Evolutionary conservation across 2,329 filamentous ascomycete species (phyloP), one percentile per base, ranked within the genome.

Genomic region (Cordyceps farinosa): DNA sequence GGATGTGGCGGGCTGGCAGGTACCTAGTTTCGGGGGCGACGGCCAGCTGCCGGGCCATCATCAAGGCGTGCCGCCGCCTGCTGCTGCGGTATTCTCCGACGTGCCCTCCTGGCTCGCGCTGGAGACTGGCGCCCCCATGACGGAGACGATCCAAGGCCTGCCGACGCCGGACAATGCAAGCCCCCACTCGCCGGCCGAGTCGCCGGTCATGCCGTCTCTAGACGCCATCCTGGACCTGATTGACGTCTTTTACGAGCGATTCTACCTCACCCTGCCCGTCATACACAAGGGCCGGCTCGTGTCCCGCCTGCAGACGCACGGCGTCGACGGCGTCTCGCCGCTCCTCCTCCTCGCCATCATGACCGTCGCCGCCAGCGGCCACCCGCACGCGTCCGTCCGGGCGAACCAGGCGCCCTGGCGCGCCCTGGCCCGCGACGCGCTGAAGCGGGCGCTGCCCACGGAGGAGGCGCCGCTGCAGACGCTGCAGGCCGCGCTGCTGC

Each of bases 191-290:
- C 38, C 40, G 1, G 5, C 40, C 9, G 60, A 62, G 15, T 15
- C 32, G 38, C 27, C 32, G 38, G n/a, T 5, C 10, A 38, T 69
- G 17, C 65, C 68, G 2, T 56, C 66, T 1, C 29, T 52, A 36
- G 62, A 60, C 3, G 48, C 56, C n/a, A 27, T 68, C 7, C 56
- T 67, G 6, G 65, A 70, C 13, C 27, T 70, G 5, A 45, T 67
- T 3, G 65, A 70, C 13, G 36, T 70, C 2, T 71, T 67, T 47
- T 70, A 67, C 42, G 69, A 69, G 44, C 64, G 65, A 47, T 65
- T 67, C 44, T 68, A 71, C 34, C 38, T 51, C 5, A 69, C 62
- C 27, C 42, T 71, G 3, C 70, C 70, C 27, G 48, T 71, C 1
- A 34, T 71, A 13, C 68, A 69, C 44, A 69, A 59, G 29, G 30